A percentile compares a stretch with the other conserved stretches of the same genome.
phyloP scores from a whole-genome alignment of 768 basidiomycete species.

The Kwoniella newhampshirensis region DNA sequence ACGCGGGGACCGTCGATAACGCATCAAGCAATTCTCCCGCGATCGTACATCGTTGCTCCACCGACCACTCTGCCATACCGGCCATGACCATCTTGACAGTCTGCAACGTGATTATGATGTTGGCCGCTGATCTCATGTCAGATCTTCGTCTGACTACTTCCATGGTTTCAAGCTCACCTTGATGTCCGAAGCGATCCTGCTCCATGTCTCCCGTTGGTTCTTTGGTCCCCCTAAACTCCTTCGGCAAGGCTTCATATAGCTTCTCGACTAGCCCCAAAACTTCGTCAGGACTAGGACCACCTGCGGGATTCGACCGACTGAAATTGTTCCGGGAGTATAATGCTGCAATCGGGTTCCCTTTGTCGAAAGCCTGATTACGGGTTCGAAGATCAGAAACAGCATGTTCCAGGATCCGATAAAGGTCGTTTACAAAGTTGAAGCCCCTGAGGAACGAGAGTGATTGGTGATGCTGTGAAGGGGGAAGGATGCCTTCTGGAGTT shows the following conservation, averaged over 20 bases:
- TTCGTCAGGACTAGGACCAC: constrained; percentile 13
- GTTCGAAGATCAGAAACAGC: constrained; percentile 21
- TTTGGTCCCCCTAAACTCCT: constrained; percentile 25
- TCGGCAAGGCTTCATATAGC: constrained; percentile 31
- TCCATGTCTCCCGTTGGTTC: constrained; percentile 30
- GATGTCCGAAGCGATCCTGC: constrained; percentile 37
- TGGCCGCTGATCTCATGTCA: constrained; percentile 37
- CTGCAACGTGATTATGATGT: constrained; percentile 41
- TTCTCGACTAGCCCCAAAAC: constrained; percentile 24
- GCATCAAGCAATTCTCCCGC: constrained; percentile 46
- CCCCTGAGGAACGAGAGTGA: constrained; percentile 34
- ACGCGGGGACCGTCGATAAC: constrained; percentile 33
- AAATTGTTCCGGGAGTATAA: constrained; percentile 2
- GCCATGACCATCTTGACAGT: constrained; percentile 42
- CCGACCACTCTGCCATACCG: constrained; percentile 27
- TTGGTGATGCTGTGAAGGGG: not conserved
- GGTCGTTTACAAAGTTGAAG: constrained; percentile 43
- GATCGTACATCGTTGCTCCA: constrained; percentile 40
- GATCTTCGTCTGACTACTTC: not conserved
- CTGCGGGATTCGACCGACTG: not conserved
- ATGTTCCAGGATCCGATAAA: constrained; percentile 48
- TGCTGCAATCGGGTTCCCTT: constrained; percentile 12
- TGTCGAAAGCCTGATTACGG: constrained; percentile 8
- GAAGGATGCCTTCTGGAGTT: constrained; percentile 10
- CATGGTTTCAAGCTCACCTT: constrained; percentile 23